Evolutionary conservation across 169 alveolate species (phyloP).

Genomic region (Fabrea salina): DNA sequence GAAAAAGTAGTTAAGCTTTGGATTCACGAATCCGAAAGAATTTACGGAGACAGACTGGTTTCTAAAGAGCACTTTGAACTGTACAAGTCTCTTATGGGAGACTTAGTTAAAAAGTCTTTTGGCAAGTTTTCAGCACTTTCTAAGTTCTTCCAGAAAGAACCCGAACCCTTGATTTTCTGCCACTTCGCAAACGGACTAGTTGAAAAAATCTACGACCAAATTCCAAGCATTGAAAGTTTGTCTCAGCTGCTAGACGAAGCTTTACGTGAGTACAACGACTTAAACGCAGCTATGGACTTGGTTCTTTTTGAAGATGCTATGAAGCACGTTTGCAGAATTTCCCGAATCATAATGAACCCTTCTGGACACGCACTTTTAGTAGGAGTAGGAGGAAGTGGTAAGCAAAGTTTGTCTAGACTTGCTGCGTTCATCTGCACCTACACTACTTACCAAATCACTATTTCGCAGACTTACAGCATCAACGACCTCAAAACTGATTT

Average conservation of each 20-base stretch:
- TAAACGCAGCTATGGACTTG: slow-evolving; percentile 76
- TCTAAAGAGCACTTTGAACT: slow-evolving; percentile 68
- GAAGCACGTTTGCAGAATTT: slow-evolving; percentile 58
- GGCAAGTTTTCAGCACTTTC: slow-evolving; percentile 90
- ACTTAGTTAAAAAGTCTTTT: slow-evolving; percentile 68
- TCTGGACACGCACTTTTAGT: slow-evolving; percentile 84
- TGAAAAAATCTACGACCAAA: slow-evolving; percentile 72
- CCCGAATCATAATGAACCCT: slow-evolving; percentile 77
- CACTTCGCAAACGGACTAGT: slow-evolving; percentile 72
- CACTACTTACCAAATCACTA: slow-evolving; percentile 65
- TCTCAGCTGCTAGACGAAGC: slow-evolving; percentile 76
- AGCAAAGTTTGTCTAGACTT: slow-evolving; percentile 77
- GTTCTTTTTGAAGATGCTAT: slow-evolving; percentile 82
- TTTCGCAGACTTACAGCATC: slow-evolving; percentile 45
- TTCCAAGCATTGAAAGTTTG: slow-evolving; percentile 70
- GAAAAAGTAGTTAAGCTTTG: slow-evolving; percentile 81
- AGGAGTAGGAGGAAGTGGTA: slow-evolving; percentile 90
- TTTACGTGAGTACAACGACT: slow-evolving; percentile 75
- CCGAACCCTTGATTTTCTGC: slow-evolving; percentile 74
- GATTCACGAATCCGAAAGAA: slow-evolving; percentile 88
- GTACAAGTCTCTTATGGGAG: slow-evolving; percentile 58
- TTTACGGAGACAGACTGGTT: slow-evolving; percentile 85
- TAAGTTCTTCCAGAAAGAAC: slow-evolving; percentile 79
- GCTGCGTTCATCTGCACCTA: slow-evolving; percentile 79
- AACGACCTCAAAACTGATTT: slow-evolving; percentile 81